These are phyloP conservation scores for Sporormia fimetaria DNA, from an alignment of 495 filamentous ascomycete species.

Conservation along the genomic window DNA sequence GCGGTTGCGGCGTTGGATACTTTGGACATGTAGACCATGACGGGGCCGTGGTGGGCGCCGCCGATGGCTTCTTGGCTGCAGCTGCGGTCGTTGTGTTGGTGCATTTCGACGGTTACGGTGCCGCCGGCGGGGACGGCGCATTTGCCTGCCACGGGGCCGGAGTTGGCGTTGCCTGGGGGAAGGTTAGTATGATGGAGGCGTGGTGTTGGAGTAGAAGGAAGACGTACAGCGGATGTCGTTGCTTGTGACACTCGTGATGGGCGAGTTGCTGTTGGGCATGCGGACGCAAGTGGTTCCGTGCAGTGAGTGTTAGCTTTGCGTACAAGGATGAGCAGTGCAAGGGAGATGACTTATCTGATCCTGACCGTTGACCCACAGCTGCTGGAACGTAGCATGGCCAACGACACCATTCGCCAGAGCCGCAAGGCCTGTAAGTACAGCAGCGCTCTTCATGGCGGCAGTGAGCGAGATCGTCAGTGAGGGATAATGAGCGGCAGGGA, in stretches of 20 bases:
- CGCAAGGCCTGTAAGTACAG: not conserved
- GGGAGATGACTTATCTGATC: constrained; percentile 7
- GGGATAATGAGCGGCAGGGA: not conserved
- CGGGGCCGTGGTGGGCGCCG: constrained; percentile 19
- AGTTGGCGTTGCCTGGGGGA: too few species aligned
- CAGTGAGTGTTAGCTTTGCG: not conserved
- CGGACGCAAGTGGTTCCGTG: constrained; percentile 9
- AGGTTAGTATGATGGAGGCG: too few species aligned
- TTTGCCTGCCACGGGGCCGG: constrained; percentile 8
- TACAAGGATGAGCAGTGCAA: not conserved
- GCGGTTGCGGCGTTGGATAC: constrained; percentile 24
- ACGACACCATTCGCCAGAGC: too few species aligned
- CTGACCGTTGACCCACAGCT: constrained; percentile 20
- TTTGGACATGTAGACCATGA: constrained; percentile 29
- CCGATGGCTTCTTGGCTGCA: constrained; percentile 32
- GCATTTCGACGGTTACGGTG: constrained; percentile 19
- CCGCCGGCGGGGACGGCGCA: constrained; percentile 12
- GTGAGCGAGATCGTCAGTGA: not conserved
- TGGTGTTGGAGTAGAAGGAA: not conserved
- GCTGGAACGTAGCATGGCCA: constrained; percentile 13
- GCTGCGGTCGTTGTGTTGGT: constrained; percentile 15
- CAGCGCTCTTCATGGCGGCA: not conserved
- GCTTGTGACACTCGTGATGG: constrained; percentile 34
- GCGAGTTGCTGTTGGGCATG: constrained; percentile 25
- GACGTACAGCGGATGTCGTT: constrained; percentile 37